phyloP scores from a whole-genome alignment of 2,329 filamentous ascomycete species.

The Venturia carpophila region DNA sequence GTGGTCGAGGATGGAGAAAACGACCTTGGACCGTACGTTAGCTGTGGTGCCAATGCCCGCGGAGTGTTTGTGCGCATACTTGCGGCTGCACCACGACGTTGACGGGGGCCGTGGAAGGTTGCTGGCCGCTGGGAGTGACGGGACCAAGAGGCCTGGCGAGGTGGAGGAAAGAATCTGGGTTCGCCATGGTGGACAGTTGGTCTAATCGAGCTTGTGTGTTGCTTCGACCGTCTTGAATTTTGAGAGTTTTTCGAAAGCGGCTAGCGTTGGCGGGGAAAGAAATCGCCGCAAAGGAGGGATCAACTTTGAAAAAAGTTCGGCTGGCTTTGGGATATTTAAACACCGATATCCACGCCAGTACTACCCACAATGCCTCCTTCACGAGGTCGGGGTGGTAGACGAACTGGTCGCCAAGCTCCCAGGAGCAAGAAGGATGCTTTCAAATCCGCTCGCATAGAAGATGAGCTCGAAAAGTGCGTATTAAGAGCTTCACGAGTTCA shows the following conservation, averaged over 20 bases:
- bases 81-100: slow-evolving; percentile 93
- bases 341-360: neutral
- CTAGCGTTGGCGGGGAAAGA: slow-evolving; percentile 25
- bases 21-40: slow-evolving; percentile 38
- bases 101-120: slow-evolving; percentile 82
- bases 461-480: slow-evolving; percentile 28
- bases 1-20: slow-evolving; percentile 73
- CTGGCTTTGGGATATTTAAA: neutral
- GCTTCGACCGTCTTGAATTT: slow-evolving; percentile 17
- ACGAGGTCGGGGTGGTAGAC: slow-evolving; percentile 25
- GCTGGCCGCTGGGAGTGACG: slow-evolving; percentile 60
- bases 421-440: slow-evolving; percentile 10
- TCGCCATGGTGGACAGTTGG: slow-evolving; percentile 61
- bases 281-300: neutral
- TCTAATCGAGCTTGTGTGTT: slow-evolving; percentile 18
- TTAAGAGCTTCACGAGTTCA: slow-evolving; percentile 18
- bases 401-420: slow-evolving; percentile 5
- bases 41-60: neutral
- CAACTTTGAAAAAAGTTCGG: slow-evolving; percentile 1
- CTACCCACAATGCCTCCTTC: slow-evolving; percentile 26
- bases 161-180: slow-evolving; percentile 83
- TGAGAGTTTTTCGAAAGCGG: slow-evolving; percentile 22
- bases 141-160: slow-evolving; percentile 87
- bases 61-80: slow-evolving; percentile 45
- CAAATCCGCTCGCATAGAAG: slow-evolving; percentile 26